Evolutionary conservation across 148 eudicot genomes (phyloP).

Genomic region (Oxyria digyna): DNA sequence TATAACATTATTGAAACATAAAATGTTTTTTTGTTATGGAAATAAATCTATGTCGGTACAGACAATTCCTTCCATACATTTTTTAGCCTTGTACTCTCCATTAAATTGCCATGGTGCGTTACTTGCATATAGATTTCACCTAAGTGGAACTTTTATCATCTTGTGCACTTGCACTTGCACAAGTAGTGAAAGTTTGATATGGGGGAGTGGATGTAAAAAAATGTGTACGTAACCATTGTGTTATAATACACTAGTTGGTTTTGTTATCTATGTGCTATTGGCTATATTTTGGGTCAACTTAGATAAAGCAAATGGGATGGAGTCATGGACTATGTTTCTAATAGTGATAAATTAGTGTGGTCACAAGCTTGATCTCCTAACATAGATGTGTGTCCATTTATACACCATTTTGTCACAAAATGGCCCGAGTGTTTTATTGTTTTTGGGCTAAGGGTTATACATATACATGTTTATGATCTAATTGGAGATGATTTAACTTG

Average conservation of each 20-base stretch:
- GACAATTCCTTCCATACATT: neutral
- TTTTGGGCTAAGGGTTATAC: neutral
- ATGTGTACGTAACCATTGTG: neutral
- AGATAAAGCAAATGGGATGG: slow-evolving; percentile 10
- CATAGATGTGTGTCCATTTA: slow-evolving; percentile 2
- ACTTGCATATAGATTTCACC: neutral
- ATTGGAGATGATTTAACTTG: too few species aligned
- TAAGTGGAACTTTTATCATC: neutral
- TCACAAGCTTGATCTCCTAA: slow-evolving; percentile 13
- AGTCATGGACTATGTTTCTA: slow-evolving; percentile 7
- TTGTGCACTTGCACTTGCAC: neutral
- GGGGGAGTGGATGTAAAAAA: neutral
- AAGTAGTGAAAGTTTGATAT: neutral
- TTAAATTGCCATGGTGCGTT: neutral
- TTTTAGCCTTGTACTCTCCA: neutral
- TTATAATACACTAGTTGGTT: neutral
- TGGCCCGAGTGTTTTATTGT: neutral
- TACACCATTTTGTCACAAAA: neutral
- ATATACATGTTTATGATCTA: neutral
- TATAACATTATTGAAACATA: too few species aligned
- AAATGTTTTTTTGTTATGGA: too few species aligned
- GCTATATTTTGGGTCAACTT: slow-evolving; percentile 2
- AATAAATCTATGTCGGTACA: too few species aligned
- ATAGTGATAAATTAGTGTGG: slow-evolving; percentile 8
- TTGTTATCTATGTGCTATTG: neutral